Evolutionary conservation across 768 basidiomycete species (phyloP), one percentile per base, ranked within the genome.

Genomic region (Xanthoconium purpureum): DNA sequence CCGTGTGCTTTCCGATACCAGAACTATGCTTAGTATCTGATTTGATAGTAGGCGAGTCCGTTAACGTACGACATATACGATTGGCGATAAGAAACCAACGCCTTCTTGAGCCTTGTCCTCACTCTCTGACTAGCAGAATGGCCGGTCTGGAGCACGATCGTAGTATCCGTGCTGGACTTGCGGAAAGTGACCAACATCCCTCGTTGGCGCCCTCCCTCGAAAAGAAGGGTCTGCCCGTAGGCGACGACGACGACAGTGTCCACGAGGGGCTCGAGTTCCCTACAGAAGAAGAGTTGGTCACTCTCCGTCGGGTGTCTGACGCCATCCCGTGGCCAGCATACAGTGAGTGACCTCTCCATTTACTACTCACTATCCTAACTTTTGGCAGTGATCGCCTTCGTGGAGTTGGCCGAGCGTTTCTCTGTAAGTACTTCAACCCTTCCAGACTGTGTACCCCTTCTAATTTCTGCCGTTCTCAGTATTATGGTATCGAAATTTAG

Each of bases 351-450:
- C 2, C 33, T 32, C 12, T 42, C 15, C 24, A 24, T 37, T 45
- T 3, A 10, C 36, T 47, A 11, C 8, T n/a, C 8, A 20, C 10
- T 11, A 36, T 52, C 13, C 28, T 40, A 13, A 66, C 14, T 28
- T 28, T 15, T 28, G 46, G 12, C 50, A 86, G 84, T 85, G 50
- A 85, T 89, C 52, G 86, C 84, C 11, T 30, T 85, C 33, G 76
- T 88, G 30, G 87, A 89, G 67, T 70, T 88, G 40, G 85, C 84
- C 5, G 89, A 90, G 65, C 83, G 88, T 14, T 90, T 90, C 71
- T 89, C 88, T 39, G 81, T 84, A 59, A 47, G 78, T 67, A 11
- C 18, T 46, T 24, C 33, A 7, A 50, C 28, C 2, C 2, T 14
- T 35, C 33, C 24, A 24, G 3, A 33, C 7, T 10, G 7, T 7